A percentile compares a stretch with the other conserved stretches of the same genome.
phyloP scores from a whole-genome alignment of 371 early-diverging fungal genomes.

The Mucor velutinosus region DNA sequence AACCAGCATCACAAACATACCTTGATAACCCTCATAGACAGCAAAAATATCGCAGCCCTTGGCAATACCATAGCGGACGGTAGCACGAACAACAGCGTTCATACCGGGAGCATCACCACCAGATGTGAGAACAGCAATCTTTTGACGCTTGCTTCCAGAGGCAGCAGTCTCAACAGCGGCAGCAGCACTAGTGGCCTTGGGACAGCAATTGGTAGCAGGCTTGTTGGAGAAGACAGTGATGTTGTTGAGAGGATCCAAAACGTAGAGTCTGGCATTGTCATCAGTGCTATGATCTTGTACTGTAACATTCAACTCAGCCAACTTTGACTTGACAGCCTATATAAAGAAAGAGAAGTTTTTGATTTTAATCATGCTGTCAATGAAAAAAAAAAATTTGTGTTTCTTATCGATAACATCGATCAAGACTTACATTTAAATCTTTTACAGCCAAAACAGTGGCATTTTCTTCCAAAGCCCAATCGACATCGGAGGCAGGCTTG shows the following conservation, averaged over 20 bases:
- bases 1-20: slow-evolving; percentile 33
- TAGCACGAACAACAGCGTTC: slow-evolving; percentile 97
- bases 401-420: slow-evolving; percentile 15
- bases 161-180: slow-evolving; percentile 23
- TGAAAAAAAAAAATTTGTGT: slow-evolving; percentile 15
- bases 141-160: slow-evolving; percentile 33
- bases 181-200: slow-evolving; percentile 17
- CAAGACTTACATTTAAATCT: slow-evolving; percentile 32
- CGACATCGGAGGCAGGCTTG: slow-evolving; percentile 24
- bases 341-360: neutral
- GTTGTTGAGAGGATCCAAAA: slow-evolving; percentile 81
- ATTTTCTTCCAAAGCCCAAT: slow-evolving; percentile 35
- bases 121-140: slow-evolving; percentile 93
- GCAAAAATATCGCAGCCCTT: slow-evolving; percentile 87
- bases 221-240: slow-evolving; percentile 63
- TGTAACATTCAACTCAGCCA: slow-evolving; percentile 17
- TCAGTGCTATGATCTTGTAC: slow-evolving; percentile 39
- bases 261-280: slow-evolving; percentile 43
- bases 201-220: neutral
- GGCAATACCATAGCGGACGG: slow-evolving; percentile 90
- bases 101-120: slow-evolving; percentile 99
- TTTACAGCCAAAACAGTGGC: slow-evolving; percentile 32
- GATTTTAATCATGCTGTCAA: slow-evolving; percentile 1
- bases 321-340: slow-evolving; percentile 35
- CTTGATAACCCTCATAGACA: slow-evolving; percentile 98